phyloP scores from a whole-genome alignment of 179 eudicot genomes.

The Camellia oleifera region DNA sequence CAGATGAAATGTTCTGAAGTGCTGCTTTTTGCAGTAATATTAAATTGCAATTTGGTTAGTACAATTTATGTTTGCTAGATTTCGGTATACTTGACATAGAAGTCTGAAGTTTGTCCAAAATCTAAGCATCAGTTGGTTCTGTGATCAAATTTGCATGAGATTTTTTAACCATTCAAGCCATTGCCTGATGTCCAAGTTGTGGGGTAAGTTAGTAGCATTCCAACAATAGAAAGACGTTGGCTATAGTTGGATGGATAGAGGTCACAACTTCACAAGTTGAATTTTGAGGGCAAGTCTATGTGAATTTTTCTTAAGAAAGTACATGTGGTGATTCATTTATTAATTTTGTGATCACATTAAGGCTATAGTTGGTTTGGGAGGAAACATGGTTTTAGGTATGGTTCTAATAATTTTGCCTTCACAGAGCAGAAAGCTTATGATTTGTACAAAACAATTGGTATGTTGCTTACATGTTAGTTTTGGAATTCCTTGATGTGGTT shows the following conservation, averaged over 20 bases:
- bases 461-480: too few species aligned
- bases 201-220: not conserved
- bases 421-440: not conserved
- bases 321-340: constrained; percentile 18
- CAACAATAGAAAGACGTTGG: not conserved
- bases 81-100: not conserved
- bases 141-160: not conserved
- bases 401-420: not conserved
- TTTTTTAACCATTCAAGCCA: not conserved
- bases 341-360: too few species aligned
- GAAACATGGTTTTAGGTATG: not conserved
- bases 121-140: not conserved
- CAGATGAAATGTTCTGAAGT: too few species aligned
- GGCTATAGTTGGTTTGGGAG: too few species aligned
- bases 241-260: too few species aligned
- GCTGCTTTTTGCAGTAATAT: too few species aligned
- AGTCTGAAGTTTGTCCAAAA: not conserved
- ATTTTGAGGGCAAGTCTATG: constrained; percentile 11
- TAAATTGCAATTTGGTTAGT: too few species aligned
- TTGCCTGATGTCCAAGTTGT: not conserved
- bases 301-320: constrained; percentile 19
- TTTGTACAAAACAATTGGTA: too few species aligned
- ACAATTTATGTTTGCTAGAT: too few species aligned
- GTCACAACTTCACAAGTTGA: not conserved
- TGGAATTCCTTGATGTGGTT: too few species aligned